These are phyloP conservation scores for Penicillium salamii DNA, from an alignment of 495 filamentous ascomycete species.

Conservation along the genomic window DNA sequence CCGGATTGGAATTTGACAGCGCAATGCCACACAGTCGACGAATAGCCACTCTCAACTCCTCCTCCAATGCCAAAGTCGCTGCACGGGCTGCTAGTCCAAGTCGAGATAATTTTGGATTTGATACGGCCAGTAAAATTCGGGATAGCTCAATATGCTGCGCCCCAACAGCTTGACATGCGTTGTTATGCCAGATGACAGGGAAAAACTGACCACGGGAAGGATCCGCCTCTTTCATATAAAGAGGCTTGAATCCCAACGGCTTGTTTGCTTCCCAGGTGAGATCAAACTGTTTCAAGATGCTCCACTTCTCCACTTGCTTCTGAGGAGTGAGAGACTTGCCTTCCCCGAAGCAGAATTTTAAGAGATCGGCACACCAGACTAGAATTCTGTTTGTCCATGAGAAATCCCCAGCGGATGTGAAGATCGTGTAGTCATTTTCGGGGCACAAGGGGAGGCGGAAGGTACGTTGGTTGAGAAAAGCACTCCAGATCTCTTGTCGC, in stretches of 20 bases:
- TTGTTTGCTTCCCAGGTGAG: slow-evolving; percentile 2
- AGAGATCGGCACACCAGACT: slow-evolving; percentile 22
- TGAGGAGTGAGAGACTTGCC: slow-evolving; percentile 1
- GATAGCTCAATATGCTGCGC: slow-evolving; percentile 36
- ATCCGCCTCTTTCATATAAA: slow-evolving; percentile 10
- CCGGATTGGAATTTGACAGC: slow-evolving; percentile 16
- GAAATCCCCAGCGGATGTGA: slow-evolving; percentile 22
- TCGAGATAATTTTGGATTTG: slow-evolving; percentile 29
- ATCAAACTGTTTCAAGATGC: slow-evolving; percentile 1
- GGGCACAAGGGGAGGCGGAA: slow-evolving; percentile 18
- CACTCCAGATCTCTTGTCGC: slow-evolving; percentile 34
- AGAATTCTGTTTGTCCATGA: slow-evolving; percentile 28
- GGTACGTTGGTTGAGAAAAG: slow-evolving; percentile 29
- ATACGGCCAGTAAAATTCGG: slow-evolving; percentile 31
- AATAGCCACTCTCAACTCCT: slow-evolving; percentile 9
- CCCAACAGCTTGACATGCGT: slow-evolving; percentile 26
- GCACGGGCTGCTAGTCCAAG: slow-evolving; percentile 23
- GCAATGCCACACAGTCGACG: slow-evolving; percentile 18
- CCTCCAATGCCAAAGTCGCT: slow-evolving; percentile 9
- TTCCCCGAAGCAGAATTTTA: slow-evolving; percentile 27
- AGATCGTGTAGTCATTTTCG: slow-evolving; percentile 13
- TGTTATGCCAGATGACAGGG: slow-evolving; percentile 31
- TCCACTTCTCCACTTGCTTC: slow-evolving; percentile 1
- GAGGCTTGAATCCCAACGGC: slow-evolving; percentile 12
- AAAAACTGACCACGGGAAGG: slow-evolving; percentile 17